Evolutionary conservation across 2,329 filamentous ascomycete genomes (phyloP), one percentile per base, ranked within the genome.

Genomic region (Magnaporthiopsis incrustans): DNA sequence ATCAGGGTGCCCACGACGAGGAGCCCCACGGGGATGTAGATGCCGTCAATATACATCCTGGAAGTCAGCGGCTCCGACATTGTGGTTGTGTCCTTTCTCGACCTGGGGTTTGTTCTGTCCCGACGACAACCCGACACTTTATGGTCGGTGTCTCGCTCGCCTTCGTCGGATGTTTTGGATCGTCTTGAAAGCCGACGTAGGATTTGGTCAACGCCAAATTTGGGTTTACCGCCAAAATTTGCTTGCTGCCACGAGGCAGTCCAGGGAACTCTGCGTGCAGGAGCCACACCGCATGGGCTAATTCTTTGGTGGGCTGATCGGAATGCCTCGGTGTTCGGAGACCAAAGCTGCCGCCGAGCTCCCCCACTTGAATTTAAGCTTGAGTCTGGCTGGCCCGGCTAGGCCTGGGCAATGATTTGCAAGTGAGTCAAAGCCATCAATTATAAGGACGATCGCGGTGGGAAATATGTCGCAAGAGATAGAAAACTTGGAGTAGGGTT

Each of bases 11-110:
- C 92, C 63, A 92, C 77, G 66, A 97, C 79, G 66, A 97, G 78
- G 50, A 97, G 84, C 66, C 83, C 86, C n/a, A 88, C 89, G 67
- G 93, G 92, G 72, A 96, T 88, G 76, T 94, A 92, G 71, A 96
- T 85, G 73, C 89, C 90, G 77, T 92, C 86, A 73, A 94, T 77
- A 73, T 89, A 91, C 71, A 87, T 81, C 69, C 82, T 81, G 67
- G 87, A 82, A 60, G 82, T 70, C 61, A 79, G 71, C n/a, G 79
- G 76, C 27, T 76, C 73, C 62, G 73, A 69, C 79, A 79, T 79
- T 63, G 66, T 77, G 38, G 10, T 53, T 18, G 27, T n/a, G 59
- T 15, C n/a, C 6, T 12, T 50, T 50, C 10, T 44, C 14, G 33
- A 30, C 60, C 38, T 61, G 25, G 5, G 25, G 4, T 27, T 27